Evolutionary conservation across 345 rosid genomes (phyloP), one percentile per base, ranked within the genome.

Genomic region (Angophora floribunda): DNA sequence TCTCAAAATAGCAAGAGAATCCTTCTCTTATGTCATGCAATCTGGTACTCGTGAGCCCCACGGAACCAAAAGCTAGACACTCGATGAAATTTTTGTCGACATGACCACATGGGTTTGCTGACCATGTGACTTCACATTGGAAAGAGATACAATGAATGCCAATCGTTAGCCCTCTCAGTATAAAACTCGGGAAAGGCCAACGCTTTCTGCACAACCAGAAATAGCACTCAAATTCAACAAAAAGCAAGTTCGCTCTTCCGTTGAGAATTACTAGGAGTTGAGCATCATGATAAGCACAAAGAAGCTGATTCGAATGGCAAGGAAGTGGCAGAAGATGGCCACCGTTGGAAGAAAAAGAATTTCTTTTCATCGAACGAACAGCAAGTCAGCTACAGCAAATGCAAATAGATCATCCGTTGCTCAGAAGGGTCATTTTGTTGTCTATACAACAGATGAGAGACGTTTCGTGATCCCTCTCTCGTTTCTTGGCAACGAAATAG

Each of bases 371-470:
- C 80, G 80, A 59, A 85, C 85, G 1, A 59, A 14, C 24, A n/a
- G 84, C n/a, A 75, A 41, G 11, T 55, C 30, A 21, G 86, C 24
- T 47, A n/a, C 32, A 22, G 24, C 14, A 28, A 52, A 51, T 21
- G 30, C 47, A 61, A 44, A 85, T 6, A 15, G 70, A 86, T 65
- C 78, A n/a, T n/a, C 61, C 13, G 50, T n/a, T 3, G 47, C 88
- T 22, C 63, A 52, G 80, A 91, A 90, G 89, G 91, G 89, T 52
- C 90, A 88, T 84, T 91, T 91, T 22, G 87, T 89, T 6, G 87
- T 90, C 16, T 92, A 89, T 80, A 88, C 90, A 0, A 51, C 44
- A 3, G 91, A 91, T 13, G 52, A 53, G 8, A 85, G 36, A 30
- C 61, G 89, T 49, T 89, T 89, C 50, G 7, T 75, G 36, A 24